Base-by-base conservation (phyloP, 2,329 filamentous ascomycete species). In the Diplocarpon rosae region DNA sequence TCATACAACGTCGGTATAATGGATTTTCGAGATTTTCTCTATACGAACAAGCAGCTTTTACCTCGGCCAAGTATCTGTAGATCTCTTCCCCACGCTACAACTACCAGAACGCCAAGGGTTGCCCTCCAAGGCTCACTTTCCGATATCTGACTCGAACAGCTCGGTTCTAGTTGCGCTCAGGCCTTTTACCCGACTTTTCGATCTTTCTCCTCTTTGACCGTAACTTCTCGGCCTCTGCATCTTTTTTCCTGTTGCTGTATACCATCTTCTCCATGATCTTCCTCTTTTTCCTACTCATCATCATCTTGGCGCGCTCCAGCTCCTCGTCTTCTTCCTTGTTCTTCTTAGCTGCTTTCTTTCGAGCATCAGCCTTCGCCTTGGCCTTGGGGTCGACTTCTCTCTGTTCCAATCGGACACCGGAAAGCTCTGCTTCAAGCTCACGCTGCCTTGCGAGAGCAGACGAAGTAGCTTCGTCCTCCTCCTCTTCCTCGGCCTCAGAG, bases 251-350 rank as follows among this genome's bases (percentile, higher is more conserved):
- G 67, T 95, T 95, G 51, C 80, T 88, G 67, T 94, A 93, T 61
- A 88, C 75, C 86, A 98, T 98, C 71, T 95, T 92, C 72, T 96
- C 92, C 55, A 90, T 83, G 59, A 95, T 70, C 79, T 95, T 95
- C 59, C 92, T 76, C 80, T 96, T 98, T 77, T 93, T 92, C 66
- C 93, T 85, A 65, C 84, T 85, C 72, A 96, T 81, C 92, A 98
- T 98, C 70, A 93, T 92, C 78, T 95, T 95, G 63, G 86, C 83
- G 51, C 90, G 76, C 65, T 95, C 88, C 47, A 93, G 66, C 58
- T 96, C 89, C 65, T 96, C 92, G 3, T 83, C 80, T 61, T 92
- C 85, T 59, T 80, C 73, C 48, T 78, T 76, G 30, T 78, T 76
- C 66, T 85, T 81, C 69, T 82, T 83, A 55, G 76, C 73, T 27